Percentiles rank a stretch among this genome's conserved stretches.
phyloP scores from a whole-genome alignment of 2,329 filamentous ascomycete genomes.

The Ceratocystis ficicola region DNA sequence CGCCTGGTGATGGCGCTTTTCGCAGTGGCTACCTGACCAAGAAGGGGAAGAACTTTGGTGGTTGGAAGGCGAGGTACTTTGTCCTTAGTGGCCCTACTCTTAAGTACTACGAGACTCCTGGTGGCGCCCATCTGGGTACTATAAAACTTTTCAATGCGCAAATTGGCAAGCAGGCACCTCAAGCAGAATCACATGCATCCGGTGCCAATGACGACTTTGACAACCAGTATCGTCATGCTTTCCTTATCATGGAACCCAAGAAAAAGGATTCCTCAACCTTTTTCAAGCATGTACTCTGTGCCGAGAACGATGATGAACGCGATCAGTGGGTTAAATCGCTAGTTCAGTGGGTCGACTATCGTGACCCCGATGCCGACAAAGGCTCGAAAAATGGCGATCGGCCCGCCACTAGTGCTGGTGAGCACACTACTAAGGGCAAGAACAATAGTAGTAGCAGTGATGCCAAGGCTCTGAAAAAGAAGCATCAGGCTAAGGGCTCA shows the following conservation, averaged over 20 bases:
- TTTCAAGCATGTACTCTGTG: constrained; percentile 87
- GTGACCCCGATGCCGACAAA: constrained; percentile 45
- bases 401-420: constrained; percentile 19
- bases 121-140: constrained; percentile 78
- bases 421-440: constrained; percentile 33
- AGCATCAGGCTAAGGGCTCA: constrained; percentile 26
- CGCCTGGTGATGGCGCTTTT: constrained; percentile 53
- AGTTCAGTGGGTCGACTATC: constrained; percentile 74
- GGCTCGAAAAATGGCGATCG: constrained; percentile 29
- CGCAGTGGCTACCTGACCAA: constrained; percentile 92
- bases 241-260: constrained; percentile 88
- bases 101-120: constrained; percentile 84
- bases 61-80: constrained; percentile 79
- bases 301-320: constrained; percentile 83
- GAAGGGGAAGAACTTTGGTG: constrained; percentile 94
- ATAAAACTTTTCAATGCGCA: constrained; percentile 87
- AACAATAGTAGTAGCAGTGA: constrained; percentile 25
- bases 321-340: constrained; percentile 89
- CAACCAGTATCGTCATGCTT: constrained; percentile 92
- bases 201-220: constrained; percentile 58
- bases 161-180: constrained; percentile 75
- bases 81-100: constrained; percentile 50
- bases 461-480: constrained; percentile 27
- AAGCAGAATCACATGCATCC: constrained; percentile 37
- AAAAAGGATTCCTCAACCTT: constrained; percentile 82